phyloP scores from a whole-genome alignment of 306 rosid genomes.

The Corylus heterophylla region DNA sequence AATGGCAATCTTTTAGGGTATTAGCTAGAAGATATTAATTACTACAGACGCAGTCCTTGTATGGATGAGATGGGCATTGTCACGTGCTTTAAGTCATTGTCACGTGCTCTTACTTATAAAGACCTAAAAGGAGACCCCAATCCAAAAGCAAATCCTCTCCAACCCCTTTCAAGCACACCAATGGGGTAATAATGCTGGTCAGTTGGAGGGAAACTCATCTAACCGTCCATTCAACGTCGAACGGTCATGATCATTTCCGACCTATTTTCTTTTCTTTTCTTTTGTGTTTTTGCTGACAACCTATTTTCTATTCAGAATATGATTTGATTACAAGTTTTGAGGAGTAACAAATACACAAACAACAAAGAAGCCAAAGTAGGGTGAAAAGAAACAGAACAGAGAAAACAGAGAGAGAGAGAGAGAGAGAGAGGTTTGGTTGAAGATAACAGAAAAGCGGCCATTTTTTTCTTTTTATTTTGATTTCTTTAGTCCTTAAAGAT shows the following conservation, averaged over 20 bases:
- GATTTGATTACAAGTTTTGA: background rate
- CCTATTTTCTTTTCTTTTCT: background rate
- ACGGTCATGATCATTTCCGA: conserved; percentile 13
- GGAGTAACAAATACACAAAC: background rate
- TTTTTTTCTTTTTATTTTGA: background rate
- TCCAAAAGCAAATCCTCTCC: background rate
- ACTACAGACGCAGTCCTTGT: too few species aligned
- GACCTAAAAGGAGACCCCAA: background rate
- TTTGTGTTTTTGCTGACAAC: background rate
- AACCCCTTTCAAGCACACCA: background rate
- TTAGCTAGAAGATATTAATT: too few species aligned
- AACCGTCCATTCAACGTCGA: conserved; percentile 26
- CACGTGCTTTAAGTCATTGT: background rate
- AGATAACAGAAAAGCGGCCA: background rate
- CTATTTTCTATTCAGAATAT: background rate
- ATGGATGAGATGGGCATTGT: background rate
- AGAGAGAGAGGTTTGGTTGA: background rate
- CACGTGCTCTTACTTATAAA: background rate
- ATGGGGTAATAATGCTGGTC: background rate
- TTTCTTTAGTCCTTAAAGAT: background rate
- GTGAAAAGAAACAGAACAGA: conserved; percentile 16
- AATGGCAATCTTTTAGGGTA: too few species aligned
- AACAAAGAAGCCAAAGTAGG: background rate
- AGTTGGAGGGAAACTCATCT: conserved; percentile 2
- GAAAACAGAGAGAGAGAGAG: conserved; percentile 8